A percentile compares a stretch with the other conserved stretches of the same genome.
Conservation (phyloP, 164 flowering plant genomes). For the Vitis labrusca region DNA sequence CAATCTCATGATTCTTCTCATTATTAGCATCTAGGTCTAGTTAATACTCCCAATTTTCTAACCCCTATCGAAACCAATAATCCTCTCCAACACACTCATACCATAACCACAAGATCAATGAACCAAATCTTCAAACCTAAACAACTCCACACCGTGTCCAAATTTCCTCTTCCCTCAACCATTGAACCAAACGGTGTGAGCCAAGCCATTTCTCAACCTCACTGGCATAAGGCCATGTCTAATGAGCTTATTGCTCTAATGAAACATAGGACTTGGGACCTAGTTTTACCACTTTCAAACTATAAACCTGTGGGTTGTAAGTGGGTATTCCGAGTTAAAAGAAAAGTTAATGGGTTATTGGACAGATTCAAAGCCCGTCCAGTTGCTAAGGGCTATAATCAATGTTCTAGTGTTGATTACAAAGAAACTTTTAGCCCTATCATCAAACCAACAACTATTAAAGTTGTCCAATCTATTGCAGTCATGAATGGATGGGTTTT, state of each 20-base stretch:
- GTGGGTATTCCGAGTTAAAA: slow-evolving; percentile 10
- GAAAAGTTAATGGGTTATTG: slow-evolving; percentile 5
- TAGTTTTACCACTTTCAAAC: background rate
- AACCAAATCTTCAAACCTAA: background rate
- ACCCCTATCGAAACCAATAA: background rate
- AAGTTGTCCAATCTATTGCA: background rate
- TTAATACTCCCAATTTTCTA: background rate
- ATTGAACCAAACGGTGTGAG: background rate
- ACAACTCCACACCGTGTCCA: background rate
- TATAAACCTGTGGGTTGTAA: slow-evolving; percentile 8
- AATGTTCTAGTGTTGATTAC: background rate
- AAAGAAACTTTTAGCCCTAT: slow-evolving; percentile 10
- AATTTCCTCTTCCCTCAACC: background rate
- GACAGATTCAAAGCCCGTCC: background rate
- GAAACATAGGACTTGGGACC: no score
- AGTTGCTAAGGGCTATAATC: background rate
- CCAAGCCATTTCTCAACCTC: background rate
- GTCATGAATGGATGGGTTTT: background rate
- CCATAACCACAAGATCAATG: background rate
- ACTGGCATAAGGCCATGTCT: background rate
- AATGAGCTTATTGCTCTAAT: background rate
- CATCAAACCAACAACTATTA: background rate
- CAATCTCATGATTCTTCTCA: background rate
- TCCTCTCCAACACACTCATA: background rate
- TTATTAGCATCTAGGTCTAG: background rate